phyloP scores from a whole-genome alignment of 106 monocot species.

The Allium sativum region DNA sequence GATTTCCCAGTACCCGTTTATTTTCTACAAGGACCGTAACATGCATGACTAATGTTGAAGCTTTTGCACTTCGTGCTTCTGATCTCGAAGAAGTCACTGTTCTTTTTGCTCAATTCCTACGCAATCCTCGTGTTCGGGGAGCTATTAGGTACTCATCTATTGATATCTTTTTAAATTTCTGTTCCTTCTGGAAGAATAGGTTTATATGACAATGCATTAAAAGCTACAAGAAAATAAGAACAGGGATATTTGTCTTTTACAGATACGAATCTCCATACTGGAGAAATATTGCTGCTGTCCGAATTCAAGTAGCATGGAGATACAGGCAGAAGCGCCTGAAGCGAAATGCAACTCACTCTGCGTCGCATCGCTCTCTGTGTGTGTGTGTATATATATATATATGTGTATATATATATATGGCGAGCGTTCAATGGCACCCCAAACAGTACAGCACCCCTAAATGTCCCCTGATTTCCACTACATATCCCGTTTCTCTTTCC shows the following conservation, averaged over 20 bases:
- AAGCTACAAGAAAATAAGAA: no score
- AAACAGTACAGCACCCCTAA: no score
- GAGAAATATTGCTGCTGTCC: constrained; percentile 46
- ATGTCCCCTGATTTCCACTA: no score
- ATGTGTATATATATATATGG: no score
- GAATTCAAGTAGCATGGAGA: constrained; percentile 72
- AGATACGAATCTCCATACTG: constrained; percentile 70
- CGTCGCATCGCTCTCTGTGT: no score
- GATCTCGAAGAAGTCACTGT: constrained; percentile 36
- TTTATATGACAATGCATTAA: background rate
- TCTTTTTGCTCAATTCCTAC: constrained; percentile 27
- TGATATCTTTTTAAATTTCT: no score
- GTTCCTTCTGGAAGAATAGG: no score
- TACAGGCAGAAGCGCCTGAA: constrained; percentile 42
- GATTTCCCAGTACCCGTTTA: constrained; percentile 11
- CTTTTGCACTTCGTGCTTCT: constrained; percentile 28
- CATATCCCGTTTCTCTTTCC: no score
- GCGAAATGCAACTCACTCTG: background rate
- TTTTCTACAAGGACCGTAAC: constrained; percentile 32
- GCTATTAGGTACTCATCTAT: constrained; percentile 26
- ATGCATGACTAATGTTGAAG: constrained; percentile 48
- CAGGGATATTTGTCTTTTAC: background rate
- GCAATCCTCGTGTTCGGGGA: constrained; percentile 43
- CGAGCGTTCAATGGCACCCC: no score
- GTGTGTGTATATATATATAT: no score